A percentile compares a stretch with the other conserved stretches of the same genome.
Evolutionary conservation across 805 yeast genomes (phyloP).

Genomic region (Metschnikowia rubicola): DNA sequence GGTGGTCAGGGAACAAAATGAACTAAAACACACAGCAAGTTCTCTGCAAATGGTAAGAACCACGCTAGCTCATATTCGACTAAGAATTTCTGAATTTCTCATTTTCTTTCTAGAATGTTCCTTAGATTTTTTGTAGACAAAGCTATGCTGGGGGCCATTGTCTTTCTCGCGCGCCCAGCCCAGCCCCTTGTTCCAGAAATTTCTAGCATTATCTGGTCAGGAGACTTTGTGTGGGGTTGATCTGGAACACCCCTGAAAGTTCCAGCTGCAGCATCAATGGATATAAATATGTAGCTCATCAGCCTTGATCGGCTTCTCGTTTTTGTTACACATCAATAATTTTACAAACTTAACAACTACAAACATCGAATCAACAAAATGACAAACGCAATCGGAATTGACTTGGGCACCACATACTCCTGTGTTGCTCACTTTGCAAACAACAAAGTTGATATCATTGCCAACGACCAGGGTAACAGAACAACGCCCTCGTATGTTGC

Average conservation of each 20-base stretch:
- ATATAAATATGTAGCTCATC: slow-evolving; percentile 7
- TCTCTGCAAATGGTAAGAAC: no score
- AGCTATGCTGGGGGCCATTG: no score
- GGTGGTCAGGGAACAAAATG: no score
- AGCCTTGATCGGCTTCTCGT: background rate
- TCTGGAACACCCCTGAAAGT: slow-evolving; percentile 7
- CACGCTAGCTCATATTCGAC: no score
- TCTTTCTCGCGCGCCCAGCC: no score
- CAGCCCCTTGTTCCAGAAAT: slow-evolving; percentile 8
- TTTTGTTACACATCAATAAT: background rate
- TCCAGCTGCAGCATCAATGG: background rate
- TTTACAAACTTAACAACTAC: background rate
- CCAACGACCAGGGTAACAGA: slow-evolving; percentile 98
- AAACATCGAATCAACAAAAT: slow-evolving; percentile 6
- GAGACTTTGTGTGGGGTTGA: slow-evolving; percentile 8
- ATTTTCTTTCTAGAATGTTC: no score
- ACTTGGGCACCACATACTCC: slow-evolving; percentile 96
- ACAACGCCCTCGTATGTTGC: slow-evolving; percentile 97
- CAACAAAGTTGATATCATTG: slow-evolving; percentile 90
- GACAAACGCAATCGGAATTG: slow-evolving; percentile 70
- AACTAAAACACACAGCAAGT: no score
- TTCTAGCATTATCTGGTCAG: slow-evolving; percentile 14
- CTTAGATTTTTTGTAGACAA: no score
- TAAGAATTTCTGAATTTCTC: no score
- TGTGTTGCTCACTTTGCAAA: slow-evolving; percentile 76